Evolutionary conservation across 2,329 filamentous ascomycete species (phyloP).

Genomic region (Xylariaceae sp.): DNA sequence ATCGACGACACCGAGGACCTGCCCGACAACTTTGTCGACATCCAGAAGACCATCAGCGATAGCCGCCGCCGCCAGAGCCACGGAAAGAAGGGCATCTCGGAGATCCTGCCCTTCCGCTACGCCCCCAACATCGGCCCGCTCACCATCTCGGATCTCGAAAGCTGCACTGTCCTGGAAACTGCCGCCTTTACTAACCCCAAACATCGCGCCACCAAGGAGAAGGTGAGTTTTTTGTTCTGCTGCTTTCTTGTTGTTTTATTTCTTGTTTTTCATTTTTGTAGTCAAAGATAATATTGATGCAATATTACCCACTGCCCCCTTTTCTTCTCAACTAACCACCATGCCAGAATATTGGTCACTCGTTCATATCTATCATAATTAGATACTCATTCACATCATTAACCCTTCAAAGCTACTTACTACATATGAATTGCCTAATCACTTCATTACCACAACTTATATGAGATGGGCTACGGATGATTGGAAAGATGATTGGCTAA

Average conservation of each 20-base stretch:
- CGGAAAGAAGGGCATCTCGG: slow-evolving; percentile 40
- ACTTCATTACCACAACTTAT: slow-evolving; percentile 11
- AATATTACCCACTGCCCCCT: no score
- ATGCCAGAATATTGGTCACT: no score
- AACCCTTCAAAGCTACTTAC: no score
- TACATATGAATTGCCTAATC: background rate
- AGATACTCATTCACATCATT: no score
- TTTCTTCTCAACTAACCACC: no score
- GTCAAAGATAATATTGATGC: no score
- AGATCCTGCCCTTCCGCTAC: slow-evolving; percentile 60
- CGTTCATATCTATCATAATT: no score
- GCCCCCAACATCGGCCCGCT: slow-evolving; percentile 76
- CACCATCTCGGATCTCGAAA: slow-evolving; percentile 65
- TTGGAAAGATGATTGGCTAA: background rate
- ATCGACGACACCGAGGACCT: slow-evolving; percentile 46
- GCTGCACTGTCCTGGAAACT: slow-evolving; percentile 58
- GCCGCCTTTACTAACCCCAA: slow-evolving; percentile 54
- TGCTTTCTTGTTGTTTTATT: background rate
- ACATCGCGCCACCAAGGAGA: slow-evolving; percentile 56
- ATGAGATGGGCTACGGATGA: background rate
- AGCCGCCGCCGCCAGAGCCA: slow-evolving; percentile 39
- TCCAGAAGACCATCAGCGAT: slow-evolving; percentile 45
- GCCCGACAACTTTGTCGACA: slow-evolving; percentile 40
- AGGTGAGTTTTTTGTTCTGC: slow-evolving; percentile 44
- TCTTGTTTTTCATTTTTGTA: background rate